Evolutionary conservation across 2,329 filamentous ascomycete genomes (phyloP), one percentile per base, ranked within the genome.

Genomic region (Talaromyces sp.): DNA sequence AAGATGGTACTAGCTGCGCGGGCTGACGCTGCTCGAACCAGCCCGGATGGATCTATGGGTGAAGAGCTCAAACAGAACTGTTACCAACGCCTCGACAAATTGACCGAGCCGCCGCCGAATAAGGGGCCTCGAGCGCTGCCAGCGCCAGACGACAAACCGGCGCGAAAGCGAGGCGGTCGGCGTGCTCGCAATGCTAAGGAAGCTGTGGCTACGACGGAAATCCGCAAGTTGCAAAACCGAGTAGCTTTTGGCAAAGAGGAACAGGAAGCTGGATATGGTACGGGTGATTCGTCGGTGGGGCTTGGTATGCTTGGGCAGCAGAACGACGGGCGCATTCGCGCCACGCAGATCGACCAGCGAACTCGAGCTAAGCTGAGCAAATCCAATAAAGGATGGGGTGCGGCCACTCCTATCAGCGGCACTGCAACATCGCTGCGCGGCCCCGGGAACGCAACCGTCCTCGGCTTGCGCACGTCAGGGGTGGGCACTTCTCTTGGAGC

Each of bases 231-330:
- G 4, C 95, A 98, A 77, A 99, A 99, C 78, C 86, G 95, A 58
- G 89, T 99, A 85, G 91, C 88, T 0, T 99, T 99, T 70, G 93
- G 93, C 61, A 95, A 96, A 73, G 93, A 98, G 75, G 95, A 99
- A 76, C 88, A 86, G 68, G 95, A 99, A 75, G 88, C 95, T 1
- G 93, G 93, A 32, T 98, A 96, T 73, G 93, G 92, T 38, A 86
- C 86, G 0, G 91, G 92, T 56, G 92, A 96, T 67, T 86, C 86
- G 59, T 96, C 93, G 0, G 87, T 88, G 62, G 95, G 95, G 29
- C 80, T 99, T 74, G 95, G 95, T 59, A 98, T 98, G 95, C 93
- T 99, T 64, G 95, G 95, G 0, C 88, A 91, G 69, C 81, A 86
- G 64, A 90, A 93, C 71, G 91, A 93, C 64, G 95, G 95, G n/a